phyloP scores from a whole-genome alignment of 2,329 filamentous ascomycete species.

The Epichloe sp. region DNA sequence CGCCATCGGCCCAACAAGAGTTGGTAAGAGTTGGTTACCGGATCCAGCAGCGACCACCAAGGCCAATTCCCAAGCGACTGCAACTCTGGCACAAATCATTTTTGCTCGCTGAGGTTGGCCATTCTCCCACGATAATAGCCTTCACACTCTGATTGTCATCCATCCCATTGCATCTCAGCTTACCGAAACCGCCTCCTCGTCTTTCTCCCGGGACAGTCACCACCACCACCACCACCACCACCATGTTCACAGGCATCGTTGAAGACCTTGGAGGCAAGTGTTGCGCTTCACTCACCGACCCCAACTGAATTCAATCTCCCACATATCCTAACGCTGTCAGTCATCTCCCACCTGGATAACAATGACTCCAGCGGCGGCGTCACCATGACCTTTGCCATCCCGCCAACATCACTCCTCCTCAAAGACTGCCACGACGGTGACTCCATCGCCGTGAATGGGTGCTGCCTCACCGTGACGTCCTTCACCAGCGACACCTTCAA shows the following conservation, averaged over 20 bases:
- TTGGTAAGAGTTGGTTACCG: no score
- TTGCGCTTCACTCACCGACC: neutral
- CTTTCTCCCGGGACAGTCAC: neutral
- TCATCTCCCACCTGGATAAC: constrained; percentile 67
- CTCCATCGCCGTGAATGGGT: constrained; percentile 90
- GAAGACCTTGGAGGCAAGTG: constrained; percentile 80
- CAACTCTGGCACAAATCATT: neutral
- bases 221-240: constrained; percentile 8
- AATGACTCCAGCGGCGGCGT: constrained; percentile 79
- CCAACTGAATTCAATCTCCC: neutral
- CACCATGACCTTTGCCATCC: constrained; percentile 71
- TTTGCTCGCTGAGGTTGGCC: neutral
- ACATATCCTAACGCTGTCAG: constrained; percentile 32
- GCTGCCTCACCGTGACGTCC: constrained; percentile 76
- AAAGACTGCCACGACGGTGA: constrained; percentile 76
- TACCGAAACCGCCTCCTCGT: neutral
- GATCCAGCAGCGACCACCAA: no score
- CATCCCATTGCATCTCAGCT: neutral
- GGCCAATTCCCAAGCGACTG: neutral
- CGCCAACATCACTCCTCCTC: constrained; percentile 57
- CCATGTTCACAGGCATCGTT: constrained; percentile 92
- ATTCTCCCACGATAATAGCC: neutral
- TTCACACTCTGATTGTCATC: neutral
- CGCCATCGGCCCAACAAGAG: neutral
- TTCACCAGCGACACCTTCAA: constrained; percentile 53